Base-by-base conservation (phyloP, 345 rosid species). In the Barbarea vulgaris region DNA sequence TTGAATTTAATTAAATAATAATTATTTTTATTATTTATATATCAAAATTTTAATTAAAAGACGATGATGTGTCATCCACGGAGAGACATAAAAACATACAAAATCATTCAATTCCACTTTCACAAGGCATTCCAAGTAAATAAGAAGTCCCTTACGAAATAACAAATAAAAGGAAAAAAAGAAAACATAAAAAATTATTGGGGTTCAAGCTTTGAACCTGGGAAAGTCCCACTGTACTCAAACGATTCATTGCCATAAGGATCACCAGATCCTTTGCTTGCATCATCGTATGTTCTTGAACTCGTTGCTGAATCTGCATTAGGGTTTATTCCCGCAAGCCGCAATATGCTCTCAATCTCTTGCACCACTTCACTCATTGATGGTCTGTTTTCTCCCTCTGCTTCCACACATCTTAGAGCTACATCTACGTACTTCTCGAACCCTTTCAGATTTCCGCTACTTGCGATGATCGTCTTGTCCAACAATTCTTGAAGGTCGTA, bases 281-380 rank as follows among this genome's bases (percentile, higher is more conserved):
- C 79, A 2, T 80, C 88, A 6, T 72, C 85, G 9, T 87, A 83
- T 17, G 69, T 86, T 42, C 79, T 86, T 2, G 98, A 87, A 59
- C 82, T 73, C n/a, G 85, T 42, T 10, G 86, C 87, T 1, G 88
- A 87, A 54, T 87, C 87, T 1, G 74, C 81, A 52, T 82, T 85
- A 3, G 88, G 88, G 50, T 86, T 85, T 67, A 86, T 13, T 3
- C 98, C 92, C 1, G 89, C 87, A 27, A 78, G 69, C 75, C 85
- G 80, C 91, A 91, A 73, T 36, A 89, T 86, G 56, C 24, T 77
- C 80, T 93, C 98, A 8, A 93, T 88, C 82, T 84, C 96, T 71
- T 87, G 91, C 34, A 84, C 89, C 44, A 80, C 91, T 34, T 91
- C 93, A 51, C 93, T 81, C 96, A 90, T 90, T 3, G 91, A 63